Percentiles rank a stretch among this genome's conserved stretches.
Conservation (phyloP, 2,329 filamentous ascomycete species). For the Phaeosphaeriaceae sp. region DNA sequence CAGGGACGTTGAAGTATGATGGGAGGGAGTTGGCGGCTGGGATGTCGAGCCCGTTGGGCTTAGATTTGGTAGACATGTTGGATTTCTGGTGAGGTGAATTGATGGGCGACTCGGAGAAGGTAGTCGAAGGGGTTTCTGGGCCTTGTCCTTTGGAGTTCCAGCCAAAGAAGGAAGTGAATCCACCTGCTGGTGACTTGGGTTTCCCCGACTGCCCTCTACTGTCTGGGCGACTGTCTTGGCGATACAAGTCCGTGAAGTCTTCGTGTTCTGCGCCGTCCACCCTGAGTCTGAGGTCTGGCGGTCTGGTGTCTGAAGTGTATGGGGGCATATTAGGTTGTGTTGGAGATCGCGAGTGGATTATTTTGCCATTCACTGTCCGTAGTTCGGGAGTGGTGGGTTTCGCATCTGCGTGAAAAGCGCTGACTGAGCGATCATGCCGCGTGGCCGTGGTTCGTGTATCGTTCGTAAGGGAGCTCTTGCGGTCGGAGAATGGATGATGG, state of each 20-base stretch:
- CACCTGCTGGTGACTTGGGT: constrained; percentile 57
- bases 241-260: constrained; percentile 45
- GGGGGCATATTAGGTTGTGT: constrained; percentile 50
- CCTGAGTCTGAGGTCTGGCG: constrained; percentile 43
- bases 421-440: constrained; percentile 47
- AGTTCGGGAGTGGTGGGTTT: constrained; percentile 26
- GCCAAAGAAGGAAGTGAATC: constrained; percentile 71
- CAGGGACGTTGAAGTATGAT: constrained; percentile 56
- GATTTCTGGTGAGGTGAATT: constrained; percentile 57
- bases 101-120: constrained; percentile 68
- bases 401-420: constrained; percentile 35
- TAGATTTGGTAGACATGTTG: constrained; percentile 37
- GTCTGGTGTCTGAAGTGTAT: constrained; percentile 35
- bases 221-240: constrained; percentile 24
- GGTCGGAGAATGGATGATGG: constrained; percentile 28
- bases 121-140: constrained; percentile 66
- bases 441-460: constrained; percentile 21
- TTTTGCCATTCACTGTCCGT: constrained; percentile 29
- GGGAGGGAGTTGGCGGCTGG: constrained; percentile 57
- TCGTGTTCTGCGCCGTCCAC: constrained; percentile 47
- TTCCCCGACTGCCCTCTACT: constrained; percentile 38
- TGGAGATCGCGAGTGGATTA: constrained; percentile 42
- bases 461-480: constrained; percentile 29
- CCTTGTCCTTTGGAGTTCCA: constrained; percentile 66
- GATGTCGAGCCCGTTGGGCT: constrained; percentile 59